These are phyloP conservation scores for Polymyxa betae DNA, from an alignment of 208 protist species.

Conservation along the genomic window DNA sequence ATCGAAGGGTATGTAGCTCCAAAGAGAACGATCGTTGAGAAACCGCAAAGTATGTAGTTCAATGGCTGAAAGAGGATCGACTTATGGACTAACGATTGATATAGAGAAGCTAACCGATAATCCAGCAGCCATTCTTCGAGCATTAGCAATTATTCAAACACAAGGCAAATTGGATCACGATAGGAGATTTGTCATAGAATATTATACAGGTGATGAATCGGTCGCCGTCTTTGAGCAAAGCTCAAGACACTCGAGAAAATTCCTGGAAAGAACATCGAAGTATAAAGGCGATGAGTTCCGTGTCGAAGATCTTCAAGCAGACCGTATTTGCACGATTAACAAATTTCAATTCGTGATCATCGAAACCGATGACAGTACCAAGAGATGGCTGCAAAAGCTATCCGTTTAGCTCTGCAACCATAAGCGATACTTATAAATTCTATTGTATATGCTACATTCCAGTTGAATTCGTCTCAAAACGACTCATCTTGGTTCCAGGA, in stretches of 20 bases:
- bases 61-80: too few relatives aligned
- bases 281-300: conserved; percentile 42
- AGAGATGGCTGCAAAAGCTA: too few relatives aligned
- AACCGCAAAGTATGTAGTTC: too few relatives aligned
- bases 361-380: not conserved
- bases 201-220: not conserved
- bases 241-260: not conserved
- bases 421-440: not conserved
- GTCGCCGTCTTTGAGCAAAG: conserved; percentile 6
- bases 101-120: not conserved
- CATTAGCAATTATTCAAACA: not conserved
- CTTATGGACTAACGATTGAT: too few relatives aligned
- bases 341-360: not conserved
- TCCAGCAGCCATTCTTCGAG: not conserved
- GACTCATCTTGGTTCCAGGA: not conserved
- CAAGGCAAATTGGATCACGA: not conserved
- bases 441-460: not conserved
- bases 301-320: conserved; percentile 1
- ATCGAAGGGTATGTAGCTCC: not conserved
- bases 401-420: not conserved
- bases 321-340: conserved; percentile 16
- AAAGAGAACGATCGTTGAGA: too few relatives aligned
- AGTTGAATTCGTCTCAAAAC: too few relatives aligned
- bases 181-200: conserved; percentile 15
- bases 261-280: not conserved